A percentile compares a stretch with the other conserved stretches of the same genome.
Conservation (phyloP, 2,329 filamentous ascomycete genomes). For the Aspergillus sp. region DNA sequence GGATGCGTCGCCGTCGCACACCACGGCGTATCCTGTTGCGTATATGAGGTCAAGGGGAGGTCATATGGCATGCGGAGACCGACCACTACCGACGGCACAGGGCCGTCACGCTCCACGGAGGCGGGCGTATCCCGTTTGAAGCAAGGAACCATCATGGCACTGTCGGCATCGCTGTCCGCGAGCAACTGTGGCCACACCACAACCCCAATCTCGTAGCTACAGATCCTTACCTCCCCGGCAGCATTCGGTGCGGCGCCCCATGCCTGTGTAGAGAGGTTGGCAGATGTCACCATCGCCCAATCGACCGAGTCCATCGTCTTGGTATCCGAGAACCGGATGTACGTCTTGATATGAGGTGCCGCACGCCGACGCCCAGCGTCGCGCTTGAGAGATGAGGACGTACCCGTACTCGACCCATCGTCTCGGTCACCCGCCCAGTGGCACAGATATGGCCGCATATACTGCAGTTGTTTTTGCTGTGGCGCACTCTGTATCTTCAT, state of each 20-base stretch:
- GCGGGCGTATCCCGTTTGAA: constrained; percentile 62
- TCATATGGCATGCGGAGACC: constrained; percentile 82
- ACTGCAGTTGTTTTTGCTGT: constrained; percentile 72
- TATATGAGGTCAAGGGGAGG: constrained; percentile 69
- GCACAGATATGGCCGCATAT: constrained; percentile 67
- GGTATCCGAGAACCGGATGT: constrained; percentile 61
- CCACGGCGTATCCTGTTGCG: constrained; percentile 68
- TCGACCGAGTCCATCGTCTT: constrained; percentile 56
- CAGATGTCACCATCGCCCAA: constrained; percentile 86
- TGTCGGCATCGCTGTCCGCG: constrained; percentile 14
- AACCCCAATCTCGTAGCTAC: constrained; percentile 82
- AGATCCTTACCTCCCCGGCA: constrained; percentile 65
- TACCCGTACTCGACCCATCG: neutral
- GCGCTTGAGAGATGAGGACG: constrained; percentile 6
- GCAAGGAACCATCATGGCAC: constrained; percentile 63
- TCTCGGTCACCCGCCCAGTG: constrained; percentile 69
- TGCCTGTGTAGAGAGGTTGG: constrained; percentile 86
- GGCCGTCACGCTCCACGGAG: constrained; percentile 4
- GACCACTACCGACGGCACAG: constrained; percentile 45
- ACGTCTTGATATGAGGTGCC: constrained; percentile 88
- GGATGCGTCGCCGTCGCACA: constrained; percentile 61
- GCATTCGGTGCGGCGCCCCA: constrained; percentile 69
- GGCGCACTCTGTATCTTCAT: constrained; percentile 69
- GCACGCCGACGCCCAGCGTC: constrained; percentile 66
- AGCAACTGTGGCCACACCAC: constrained; percentile 72